Evolutionary conservation across 257 asterid species (phyloP).

Genomic region (Linderniella brevidens): DNA sequence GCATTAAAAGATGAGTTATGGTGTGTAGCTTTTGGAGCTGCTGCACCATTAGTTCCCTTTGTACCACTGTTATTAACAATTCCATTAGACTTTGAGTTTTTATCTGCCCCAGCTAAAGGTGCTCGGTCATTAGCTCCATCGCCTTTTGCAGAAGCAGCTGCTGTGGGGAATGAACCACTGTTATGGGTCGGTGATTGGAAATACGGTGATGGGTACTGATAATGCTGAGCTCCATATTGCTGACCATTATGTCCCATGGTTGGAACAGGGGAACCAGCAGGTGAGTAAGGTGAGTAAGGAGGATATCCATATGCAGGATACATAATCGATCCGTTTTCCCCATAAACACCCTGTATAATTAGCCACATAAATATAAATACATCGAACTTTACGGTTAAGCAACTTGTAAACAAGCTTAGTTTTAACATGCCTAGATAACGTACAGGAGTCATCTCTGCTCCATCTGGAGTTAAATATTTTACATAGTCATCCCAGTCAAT

Average conservation of each 20-base stretch:
- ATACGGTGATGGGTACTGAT: constrained; percentile 52
- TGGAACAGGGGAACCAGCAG: constrained; percentile 50
- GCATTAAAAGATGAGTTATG: constrained; percentile 23
- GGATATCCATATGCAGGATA: constrained; percentile 52
- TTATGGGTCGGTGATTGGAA: constrained; percentile 40
- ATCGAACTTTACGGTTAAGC: not conserved
- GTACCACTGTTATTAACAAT: constrained; percentile 22
- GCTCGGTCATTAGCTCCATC: constrained; percentile 36
- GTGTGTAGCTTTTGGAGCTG: constrained; percentile 14
- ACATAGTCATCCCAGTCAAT: constrained; percentile 38
- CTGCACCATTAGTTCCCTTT: constrained; percentile 28
- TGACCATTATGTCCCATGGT: constrained; percentile 55
- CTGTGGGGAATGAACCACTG: constrained; percentile 17
- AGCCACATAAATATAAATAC: not conserved
- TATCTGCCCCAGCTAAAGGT: constrained; percentile 29
- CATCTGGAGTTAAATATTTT: constrained; percentile 29
- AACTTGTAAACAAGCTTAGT: not conserved
- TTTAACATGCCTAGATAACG: constrained; percentile 7
- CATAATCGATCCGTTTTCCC: constrained; percentile 46
- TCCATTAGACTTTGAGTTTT: constrained; percentile 31
- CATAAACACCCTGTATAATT: constrained; percentile 40
- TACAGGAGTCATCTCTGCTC: constrained; percentile 34
- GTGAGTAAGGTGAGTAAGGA: constrained; percentile 52
- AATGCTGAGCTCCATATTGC: constrained; percentile 55
- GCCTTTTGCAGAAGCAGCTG: constrained; percentile 28